Percentiles rank a stretch among this genome's conserved stretches.
Evolutionary conservation across 305 asterid species (phyloP).

Genomic region (Striga hermonthica): DNA sequence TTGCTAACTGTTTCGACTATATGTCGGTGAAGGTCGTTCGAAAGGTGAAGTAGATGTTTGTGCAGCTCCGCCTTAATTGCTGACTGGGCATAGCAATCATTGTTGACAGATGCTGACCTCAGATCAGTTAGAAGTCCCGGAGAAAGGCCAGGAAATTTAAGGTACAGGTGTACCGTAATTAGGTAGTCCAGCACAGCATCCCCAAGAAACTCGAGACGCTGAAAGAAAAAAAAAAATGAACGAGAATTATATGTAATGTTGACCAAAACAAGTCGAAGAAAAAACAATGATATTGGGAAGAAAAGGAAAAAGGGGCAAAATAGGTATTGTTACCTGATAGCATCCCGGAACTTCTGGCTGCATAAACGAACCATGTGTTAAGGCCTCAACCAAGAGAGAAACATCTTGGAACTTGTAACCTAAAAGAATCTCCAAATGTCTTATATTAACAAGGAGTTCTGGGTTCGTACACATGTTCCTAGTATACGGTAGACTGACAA

Average conservation of each 20-base stretch:
- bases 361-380: conserved; percentile 87
- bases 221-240: conserved; percentile 18
- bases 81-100: conserved; percentile 66
- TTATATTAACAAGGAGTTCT: conserved; percentile 43
- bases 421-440: conserved; percentile 47
- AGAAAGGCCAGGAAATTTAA: conserved; percentile 50
- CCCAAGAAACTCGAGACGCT: conserved; percentile 89
- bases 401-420: conserved; percentile 54
- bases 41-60: conserved; percentile 66
- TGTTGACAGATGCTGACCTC: conserved; percentile 81
- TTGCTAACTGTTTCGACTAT: conserved; percentile 36
- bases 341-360: conserved; percentile 72
- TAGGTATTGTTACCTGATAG: conserved; percentile 60
- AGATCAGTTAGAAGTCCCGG: conserved; percentile 76
- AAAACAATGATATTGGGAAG: not conserved
- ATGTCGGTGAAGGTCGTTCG: conserved; percentile 61
- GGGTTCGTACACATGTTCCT: conserved; percentile 45
- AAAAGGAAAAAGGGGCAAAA: not conserved
- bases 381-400: conserved; percentile 76
- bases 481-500: conserved; percentile 36
- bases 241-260: conserved; percentile 1
- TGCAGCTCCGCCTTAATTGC: conserved; percentile 57
- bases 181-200: conserved; percentile 79
- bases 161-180: conserved; percentile 56
- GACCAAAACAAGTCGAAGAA: too few species aligned